A percentile compares a stretch with the other conserved stretches of the same genome.
Evolutionary conservation across 805 yeast species (phyloP).

Genomic region (Metschnikowia koreensis): DNA sequence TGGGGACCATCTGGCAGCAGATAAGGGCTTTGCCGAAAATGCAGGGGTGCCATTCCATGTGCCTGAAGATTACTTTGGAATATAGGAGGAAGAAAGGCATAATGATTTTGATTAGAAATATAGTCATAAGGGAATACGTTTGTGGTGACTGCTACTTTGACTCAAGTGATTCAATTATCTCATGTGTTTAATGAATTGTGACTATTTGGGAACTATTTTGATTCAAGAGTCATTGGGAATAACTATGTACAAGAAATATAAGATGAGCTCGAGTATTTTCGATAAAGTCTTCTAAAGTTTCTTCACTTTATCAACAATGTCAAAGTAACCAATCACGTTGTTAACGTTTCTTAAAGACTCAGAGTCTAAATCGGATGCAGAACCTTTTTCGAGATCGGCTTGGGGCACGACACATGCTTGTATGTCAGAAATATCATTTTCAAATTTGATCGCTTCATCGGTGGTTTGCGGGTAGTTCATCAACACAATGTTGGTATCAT

Average conservation of each 20-base stretch:
- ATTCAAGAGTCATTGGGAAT: no score
- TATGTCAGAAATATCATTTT: constrained; percentile 60
- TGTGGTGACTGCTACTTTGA: no score
- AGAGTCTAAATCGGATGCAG: constrained; percentile 17
- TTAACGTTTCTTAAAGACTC: constrained; percentile 28
- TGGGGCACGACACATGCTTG: constrained; percentile 38
- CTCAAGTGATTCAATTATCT: no score
- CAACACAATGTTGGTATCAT: constrained; percentile 49
- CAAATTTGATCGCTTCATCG: constrained; percentile 69
- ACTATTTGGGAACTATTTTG: no score
- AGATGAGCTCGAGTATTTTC: no score
- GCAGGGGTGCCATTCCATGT: constrained; percentile 53
- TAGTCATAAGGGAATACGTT: no score
- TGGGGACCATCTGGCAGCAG: constrained; percentile 79
- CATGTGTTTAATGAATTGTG: no score
- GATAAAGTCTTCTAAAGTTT: constrained; percentile 1
- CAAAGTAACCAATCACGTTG: constrained; percentile 62
- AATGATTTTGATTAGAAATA: neutral
- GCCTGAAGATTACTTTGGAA: constrained; percentile 68
- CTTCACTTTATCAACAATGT: constrained; percentile 55
- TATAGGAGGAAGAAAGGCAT: neutral
- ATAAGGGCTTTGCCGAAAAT: constrained; percentile 60
- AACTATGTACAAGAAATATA: no score
- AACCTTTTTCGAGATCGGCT: constrained; percentile 27
- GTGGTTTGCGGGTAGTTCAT: constrained; percentile 60